Evolutionary conservation across 169 alveolate genomes (phyloP), one percentile per base, ranked within the genome.

Genomic region (Cryptosporidium ubiquitum): DNA sequence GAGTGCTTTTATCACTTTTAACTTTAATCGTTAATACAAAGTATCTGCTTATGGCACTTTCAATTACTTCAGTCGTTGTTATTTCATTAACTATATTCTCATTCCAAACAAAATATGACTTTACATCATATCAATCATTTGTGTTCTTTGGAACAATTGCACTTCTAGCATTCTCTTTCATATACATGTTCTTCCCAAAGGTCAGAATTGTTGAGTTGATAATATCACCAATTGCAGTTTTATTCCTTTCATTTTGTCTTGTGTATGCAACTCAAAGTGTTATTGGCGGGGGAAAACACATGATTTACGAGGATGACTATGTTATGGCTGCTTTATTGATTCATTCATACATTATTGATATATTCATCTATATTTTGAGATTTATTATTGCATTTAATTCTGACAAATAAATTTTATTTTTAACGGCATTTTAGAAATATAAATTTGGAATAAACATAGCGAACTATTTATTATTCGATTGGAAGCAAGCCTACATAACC

Each of bases 91-190:
- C 89, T 5, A 23, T 79, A 14, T 79, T 40, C 52, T 40, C 89
- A 10, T 60, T 79, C 61, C 89, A 79, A 61, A 79, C 89, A 5
- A 79, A 79, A 26, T 66, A 79, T n/a, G 89, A 79, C 51, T 79
- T 58, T 40, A 79, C 89, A 39, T 79, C 89, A 14, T 79, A 61
- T 31, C 33, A 23, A 5, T 37, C 66, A 26, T 60, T 60, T 18
- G 12, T 79, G 5, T 64, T 79, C 31, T 79, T 26, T 61, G 58
- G 66, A 1, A 31, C 64, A 0, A 79, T 79, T 39, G 89, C 69
- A 60, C 31, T 79, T 35, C 5, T 29, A 33, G 68, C 39, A 31
- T 37, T 64, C 5, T 79, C 89, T 10, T 29, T 61, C 2, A 79
- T 79, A 4, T 40, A 64, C 40, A 16, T 79, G 31, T 79, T 79